A percentile compares a stretch with the other conserved stretches of the same genome.
phyloP scores from a whole-genome alignment of 208 protist genomes.

The Trypanosomatidae sp. region DNA sequence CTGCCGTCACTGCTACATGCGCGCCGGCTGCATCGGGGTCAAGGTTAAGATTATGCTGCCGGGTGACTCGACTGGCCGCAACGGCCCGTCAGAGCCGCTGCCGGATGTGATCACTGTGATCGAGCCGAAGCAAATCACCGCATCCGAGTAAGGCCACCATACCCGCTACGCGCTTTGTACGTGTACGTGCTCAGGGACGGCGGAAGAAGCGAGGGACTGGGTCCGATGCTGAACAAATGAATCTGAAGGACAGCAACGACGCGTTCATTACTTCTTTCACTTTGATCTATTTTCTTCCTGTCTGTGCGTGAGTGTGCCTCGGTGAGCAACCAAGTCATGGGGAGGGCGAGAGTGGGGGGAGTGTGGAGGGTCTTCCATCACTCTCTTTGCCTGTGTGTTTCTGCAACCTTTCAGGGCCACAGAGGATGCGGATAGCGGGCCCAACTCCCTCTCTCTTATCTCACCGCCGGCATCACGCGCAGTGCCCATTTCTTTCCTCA shows the following conservation, averaged over 20 bases:
- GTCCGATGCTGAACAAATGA: neutral
- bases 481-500: neutral
- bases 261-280: neutral
- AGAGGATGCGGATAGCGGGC: neutral
- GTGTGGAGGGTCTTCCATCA: neutral
- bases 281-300: neutral
- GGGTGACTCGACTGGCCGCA: conserved; percentile 79
- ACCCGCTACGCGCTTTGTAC: neutral
- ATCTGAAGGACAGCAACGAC: neutral
- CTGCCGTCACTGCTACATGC: conserved; percentile 97
- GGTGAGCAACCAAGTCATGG: neutral
- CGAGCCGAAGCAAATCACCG: conserved; percentile 35
- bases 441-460: neutral
- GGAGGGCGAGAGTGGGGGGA: neutral
- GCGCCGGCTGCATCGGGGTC: conserved; percentile 98
- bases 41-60: conserved; percentile 99
- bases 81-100: conserved; percentile 54
- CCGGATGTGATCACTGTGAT: conserved; percentile 84
- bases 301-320: neutral
- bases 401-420: neutral
- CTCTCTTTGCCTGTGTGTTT: neutral
- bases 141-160: conserved; percentile 12
- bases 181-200: neutral
- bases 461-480: neutral
- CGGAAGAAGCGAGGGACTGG: neutral